phyloP scores from a whole-genome alignment of 2,329 filamentous ascomycete genomes.

The Setomelanomma holmii region DNA sequence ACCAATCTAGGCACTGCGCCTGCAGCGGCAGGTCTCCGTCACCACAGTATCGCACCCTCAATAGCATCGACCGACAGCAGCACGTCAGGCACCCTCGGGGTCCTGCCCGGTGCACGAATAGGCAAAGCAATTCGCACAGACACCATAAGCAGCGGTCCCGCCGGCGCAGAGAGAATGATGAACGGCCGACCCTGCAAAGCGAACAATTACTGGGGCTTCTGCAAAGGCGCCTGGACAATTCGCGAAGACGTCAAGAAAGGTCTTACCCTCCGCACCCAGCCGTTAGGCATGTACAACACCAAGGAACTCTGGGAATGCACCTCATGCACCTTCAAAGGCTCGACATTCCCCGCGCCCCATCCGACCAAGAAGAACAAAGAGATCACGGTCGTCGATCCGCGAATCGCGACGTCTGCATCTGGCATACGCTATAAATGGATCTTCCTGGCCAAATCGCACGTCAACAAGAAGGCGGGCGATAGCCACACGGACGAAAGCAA shows the following conservation, averaged over 20 bases:
- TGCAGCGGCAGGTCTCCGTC: slow-evolving; percentile 7
- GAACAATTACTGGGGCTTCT: slow-evolving; percentile 53
- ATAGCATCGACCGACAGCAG: slow-evolving; percentile 27
- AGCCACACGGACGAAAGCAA: slow-evolving; percentile 25
- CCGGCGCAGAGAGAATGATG: slow-evolving; percentile 37
- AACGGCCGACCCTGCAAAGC: slow-evolving; percentile 46
- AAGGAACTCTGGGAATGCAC: slow-evolving; percentile 45
- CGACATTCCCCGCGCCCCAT: slow-evolving; percentile 28
- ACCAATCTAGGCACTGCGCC: slow-evolving; percentile 7
- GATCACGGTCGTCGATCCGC: slow-evolving; percentile 38
- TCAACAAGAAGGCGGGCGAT: slow-evolving; percentile 21
- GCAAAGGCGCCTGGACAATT: slow-evolving; percentile 49
- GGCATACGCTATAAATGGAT: slow-evolving; percentile 12
- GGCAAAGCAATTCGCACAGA: slow-evolving; percentile 17
- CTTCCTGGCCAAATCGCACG: slow-evolving; percentile 47
- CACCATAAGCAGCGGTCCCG: slow-evolving; percentile 26
- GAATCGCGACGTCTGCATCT: slow-evolving; percentile 12
- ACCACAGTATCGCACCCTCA: slow-evolving; percentile 16
- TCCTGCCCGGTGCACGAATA: slow-evolving; percentile 16
- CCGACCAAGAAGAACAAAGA: slow-evolving; percentile 38
- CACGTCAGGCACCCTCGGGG: slow-evolving; percentile 17
- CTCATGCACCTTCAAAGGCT: slow-evolving; percentile 44
- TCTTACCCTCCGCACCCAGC: slow-evolving; percentile 35
- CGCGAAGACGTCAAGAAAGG: slow-evolving; percentile 46
- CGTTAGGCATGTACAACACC: slow-evolving; percentile 45